Conservation (phyloP, 2,329 filamentous ascomycete species). For the Ophioceras dolichostomum region DNA sequence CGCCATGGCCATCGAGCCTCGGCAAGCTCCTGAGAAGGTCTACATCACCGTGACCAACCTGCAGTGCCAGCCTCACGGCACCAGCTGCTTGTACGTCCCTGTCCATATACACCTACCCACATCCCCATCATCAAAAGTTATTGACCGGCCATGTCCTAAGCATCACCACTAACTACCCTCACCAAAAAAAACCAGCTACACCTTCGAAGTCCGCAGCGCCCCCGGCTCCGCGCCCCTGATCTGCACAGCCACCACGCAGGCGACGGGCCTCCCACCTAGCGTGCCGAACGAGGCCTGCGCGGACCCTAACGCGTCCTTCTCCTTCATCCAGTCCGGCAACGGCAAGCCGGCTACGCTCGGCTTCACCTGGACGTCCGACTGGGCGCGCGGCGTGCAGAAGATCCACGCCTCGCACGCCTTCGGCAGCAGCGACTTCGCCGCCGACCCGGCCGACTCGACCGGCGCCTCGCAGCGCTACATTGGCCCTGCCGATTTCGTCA, state of each 20-base stretch:
- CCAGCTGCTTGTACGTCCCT: background rate
- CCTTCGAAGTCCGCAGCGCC: constrained; percentile 2
- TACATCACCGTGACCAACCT: constrained; percentile 1
- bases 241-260: constrained; percentile 1
- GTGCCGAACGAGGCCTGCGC: constrained; percentile 2
- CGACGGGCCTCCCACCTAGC: background rate
- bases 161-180: background rate
- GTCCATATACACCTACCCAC: too few species aligned
- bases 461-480: constrained; percentile 1
- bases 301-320: constrained; percentile 1
- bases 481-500: constrained; percentile 58
- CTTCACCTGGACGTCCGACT: constrained; percentile 2
- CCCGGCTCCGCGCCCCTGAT: constrained; percentile 1
- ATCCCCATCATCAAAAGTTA: too few species aligned
- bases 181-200: background rate
- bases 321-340: background rate
- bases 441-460: background rate
- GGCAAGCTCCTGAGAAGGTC: constrained; percentile 4
- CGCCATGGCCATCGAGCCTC: constrained; percentile 6
- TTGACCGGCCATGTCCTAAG: too few species aligned
- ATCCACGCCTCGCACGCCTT: constrained; percentile 1
- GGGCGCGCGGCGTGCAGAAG: constrained; percentile 1
- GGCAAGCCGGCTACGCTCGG: background rate
- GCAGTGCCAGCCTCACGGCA: constrained; percentile 2
- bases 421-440: background rate